Base-by-base conservation (phyloP, 2,329 filamentous ascomycete genomes). In the Pseudogymnoascus sp. region DNA sequence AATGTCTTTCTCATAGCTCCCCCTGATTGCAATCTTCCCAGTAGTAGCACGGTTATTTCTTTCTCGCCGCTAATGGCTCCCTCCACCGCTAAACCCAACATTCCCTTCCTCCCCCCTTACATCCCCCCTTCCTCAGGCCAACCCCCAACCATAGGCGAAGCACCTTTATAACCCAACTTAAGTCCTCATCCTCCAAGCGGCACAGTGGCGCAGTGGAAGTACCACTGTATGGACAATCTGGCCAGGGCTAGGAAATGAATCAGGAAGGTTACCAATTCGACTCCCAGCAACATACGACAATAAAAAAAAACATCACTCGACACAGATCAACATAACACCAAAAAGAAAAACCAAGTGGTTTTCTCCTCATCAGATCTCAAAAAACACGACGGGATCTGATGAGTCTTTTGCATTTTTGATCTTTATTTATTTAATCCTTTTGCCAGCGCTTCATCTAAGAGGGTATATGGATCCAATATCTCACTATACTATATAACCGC, bases 191-290 rank as follows among this genome's bases (percentile, higher is more conserved):
- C 1, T 8, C 3, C 19, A 48, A 48, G 41, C 21, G 41, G 41
- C 41, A 48, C 41, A 48, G 41, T 48, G 23, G 41, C 41, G 41
- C 41, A 48, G 41, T 48, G 41, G 41, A 18, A 48, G 41, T 28
- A 48, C 21, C 41, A 48, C 41, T 48, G 41, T 48, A 21, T 15
- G 41, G 41, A 48, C 41, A 48, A 48, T 48, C 41, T 48, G 41
- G 41, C 41, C 41, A 28, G 41, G 5, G 13, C 18, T 15, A 45
- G 39, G 19, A 45, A 23, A 45, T 38, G 13, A 35, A 6, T 35
- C 8, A 18, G 9, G 34, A n/a, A 45, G 41, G 41, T 48, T n/a
- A 28, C 13, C 2, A 12, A 28, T 48, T 48, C 41, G 23, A 48
- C 1, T 10, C 21, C 23, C 21, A 4, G n/a, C 21, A n/a, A 3